A percentile compares a stretch with the other conserved stretches of the same genome.
Conservation (phyloP, 768 basidiomycete species). For the Pholiota conissans region DNA sequence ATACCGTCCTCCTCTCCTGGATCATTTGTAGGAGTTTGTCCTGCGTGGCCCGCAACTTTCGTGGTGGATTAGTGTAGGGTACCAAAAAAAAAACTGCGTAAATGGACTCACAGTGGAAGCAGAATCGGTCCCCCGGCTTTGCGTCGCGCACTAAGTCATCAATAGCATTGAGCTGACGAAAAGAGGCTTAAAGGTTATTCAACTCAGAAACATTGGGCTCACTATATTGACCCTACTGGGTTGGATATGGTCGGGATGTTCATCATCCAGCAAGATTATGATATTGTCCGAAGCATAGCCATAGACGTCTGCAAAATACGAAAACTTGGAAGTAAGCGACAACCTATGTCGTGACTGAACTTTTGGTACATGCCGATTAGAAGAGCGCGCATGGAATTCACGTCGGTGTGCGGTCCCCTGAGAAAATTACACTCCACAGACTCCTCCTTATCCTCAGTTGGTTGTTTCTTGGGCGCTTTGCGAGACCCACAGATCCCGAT, state of each 20-base stretch:
- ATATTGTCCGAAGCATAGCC: conserved; percentile 4
- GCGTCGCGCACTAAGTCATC: neutral
- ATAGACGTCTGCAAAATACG: neutral
- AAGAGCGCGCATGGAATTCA: conserved; percentile 1
- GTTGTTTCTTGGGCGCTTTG: neutral
- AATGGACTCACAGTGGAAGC: conserved; percentile 6
- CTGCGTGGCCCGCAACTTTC: conserved; percentile 5
- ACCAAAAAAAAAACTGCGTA: neutral
- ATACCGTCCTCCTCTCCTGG: neutral
- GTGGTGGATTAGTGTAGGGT: neutral
- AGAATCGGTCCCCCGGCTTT: neutral
- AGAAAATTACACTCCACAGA: neutral
- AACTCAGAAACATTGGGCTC: neutral
- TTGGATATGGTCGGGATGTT: neutral
- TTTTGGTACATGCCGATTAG: neutral
- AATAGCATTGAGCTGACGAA: neutral
- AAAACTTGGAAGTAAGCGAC: neutral
- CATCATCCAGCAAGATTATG: conserved; percentile 1
- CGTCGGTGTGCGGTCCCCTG: conserved; percentile 5
- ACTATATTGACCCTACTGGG: conserved; percentile 1
- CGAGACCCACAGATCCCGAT: neutral
- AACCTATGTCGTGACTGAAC: neutral
- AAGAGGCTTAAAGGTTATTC: neutral
- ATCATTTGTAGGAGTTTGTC: neutral
- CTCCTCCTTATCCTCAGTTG: neutral